Conservation (phyloP, 352 stramenopile genomes). For the Aphanomyces invadans region DNA sequence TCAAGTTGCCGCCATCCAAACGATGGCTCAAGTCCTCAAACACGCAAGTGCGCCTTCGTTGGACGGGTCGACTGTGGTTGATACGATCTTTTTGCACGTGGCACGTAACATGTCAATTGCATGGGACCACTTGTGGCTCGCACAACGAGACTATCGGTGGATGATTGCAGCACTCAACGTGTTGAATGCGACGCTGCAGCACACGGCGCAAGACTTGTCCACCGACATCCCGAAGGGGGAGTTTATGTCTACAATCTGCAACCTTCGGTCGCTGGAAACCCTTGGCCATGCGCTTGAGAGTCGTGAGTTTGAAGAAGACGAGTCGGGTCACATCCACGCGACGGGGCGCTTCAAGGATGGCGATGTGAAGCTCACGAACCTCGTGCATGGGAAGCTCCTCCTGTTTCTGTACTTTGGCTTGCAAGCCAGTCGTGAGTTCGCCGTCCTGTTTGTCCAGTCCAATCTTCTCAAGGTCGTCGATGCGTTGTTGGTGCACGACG, state of each 20-base stretch:
- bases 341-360: constrained; percentile 28
- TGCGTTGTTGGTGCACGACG: not conserved
- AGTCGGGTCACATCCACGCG: constrained; percentile 32
- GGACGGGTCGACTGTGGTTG: constrained; percentile 32
- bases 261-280: not conserved
- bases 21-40: constrained; percentile 45
- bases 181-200: constrained; percentile 46
- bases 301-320: constrained; percentile 28
- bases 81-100: constrained; percentile 34
- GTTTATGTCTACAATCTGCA: not conserved
- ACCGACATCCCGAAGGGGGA: not conserved
- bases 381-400: constrained; percentile 57
- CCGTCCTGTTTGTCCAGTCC: constrained; percentile 34
- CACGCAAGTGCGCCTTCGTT: constrained; percentile 33
- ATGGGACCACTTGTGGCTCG: not conserved
- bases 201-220: not conserved
- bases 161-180: constrained; percentile 52
- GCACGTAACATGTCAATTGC: constrained; percentile 35
- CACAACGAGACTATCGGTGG: constrained; percentile 26
- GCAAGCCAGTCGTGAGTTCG: constrained; percentile 39
- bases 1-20: constrained; percentile 40
- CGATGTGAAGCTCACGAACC: constrained; percentile 25
- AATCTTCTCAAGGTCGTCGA: constrained; percentile 34
- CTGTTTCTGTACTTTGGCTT: constrained; percentile 53
- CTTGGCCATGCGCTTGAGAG: constrained; percentile 27